Base-by-base conservation (phyloP, 2,329 filamentous ascomycete genomes). In the Samsoniella hepiali region DNA sequence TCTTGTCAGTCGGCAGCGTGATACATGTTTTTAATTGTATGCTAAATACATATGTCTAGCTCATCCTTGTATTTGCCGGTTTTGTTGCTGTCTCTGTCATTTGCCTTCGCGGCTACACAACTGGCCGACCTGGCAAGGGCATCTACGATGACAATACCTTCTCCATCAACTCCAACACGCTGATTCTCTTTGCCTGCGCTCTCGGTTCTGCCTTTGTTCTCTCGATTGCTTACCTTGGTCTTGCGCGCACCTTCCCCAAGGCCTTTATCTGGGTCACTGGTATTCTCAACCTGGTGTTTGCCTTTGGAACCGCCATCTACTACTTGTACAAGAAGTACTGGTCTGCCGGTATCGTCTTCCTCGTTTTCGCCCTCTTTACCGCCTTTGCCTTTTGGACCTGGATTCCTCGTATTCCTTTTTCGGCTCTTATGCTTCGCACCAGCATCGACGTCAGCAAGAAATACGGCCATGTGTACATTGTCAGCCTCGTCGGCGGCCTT, bases 211-310 rank as follows among this genome's bases (percentile, higher is more conserved):
- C 92, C 5, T 81, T 93, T 29, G 82, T 91, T 1, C 79, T 97
- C 49, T 93, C 91, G 42, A 90, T 87, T 71, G 81, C 78, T 29
- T 98, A 97, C 73, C 86, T 97, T 69, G 86, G 87, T 75, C 75
- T 88, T 2, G 90, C 91, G 7, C 86, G 92, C 62, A 78, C 84
- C 54, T 94, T 94, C 68, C 93, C 93, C 3, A 96, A 95, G 77
- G 86, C 91, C 72, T 93, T 97, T 69, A 96, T 97, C 73, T 97
- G 92, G 91, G 85, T 93, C 45, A 96, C 93, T 0, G 92, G 91
- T 13, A 94, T 97, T 58, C 80, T 96, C 63, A 96, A 97, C 75
- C 90, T 97, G 70, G 78, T 89, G 62, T 89, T 92, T 69, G 91
- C 91, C 0, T 79, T 97, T n/a, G 93, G 85, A 1, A 96, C 92